A percentile compares a stretch with the other conserved stretches of the same genome.
These are phyloP conservation scores for Amaranthus tricolor DNA, from an alignment of 179 eudicot genomes.

Conservation along the genomic window DNA sequence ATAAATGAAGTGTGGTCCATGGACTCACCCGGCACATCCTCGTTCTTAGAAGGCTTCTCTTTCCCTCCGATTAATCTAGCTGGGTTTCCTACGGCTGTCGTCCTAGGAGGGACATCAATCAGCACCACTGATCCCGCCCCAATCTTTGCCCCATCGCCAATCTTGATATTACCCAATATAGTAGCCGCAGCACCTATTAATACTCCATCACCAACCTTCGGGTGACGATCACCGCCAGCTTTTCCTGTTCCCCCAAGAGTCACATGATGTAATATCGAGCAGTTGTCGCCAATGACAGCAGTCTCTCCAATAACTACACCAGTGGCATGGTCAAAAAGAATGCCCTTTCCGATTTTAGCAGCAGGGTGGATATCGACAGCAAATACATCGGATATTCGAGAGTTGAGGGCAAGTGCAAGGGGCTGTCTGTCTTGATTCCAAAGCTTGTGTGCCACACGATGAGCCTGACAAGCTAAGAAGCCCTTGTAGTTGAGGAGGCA, in stretches of 20 bases:
- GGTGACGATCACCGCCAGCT: conserved; percentile 58
- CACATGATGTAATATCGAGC: conserved; percentile 60
- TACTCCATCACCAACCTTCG: conserved; percentile 62
- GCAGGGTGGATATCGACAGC: conserved; percentile 67
- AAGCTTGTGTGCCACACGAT: conserved; percentile 52
- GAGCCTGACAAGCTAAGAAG: conserved; percentile 67
- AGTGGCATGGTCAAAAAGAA: conserved; percentile 66
- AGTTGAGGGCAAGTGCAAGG: conserved; percentile 58
- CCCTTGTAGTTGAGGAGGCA: conserved; percentile 89
- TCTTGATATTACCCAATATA: conserved; percentile 51
- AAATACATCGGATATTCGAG: conserved; percentile 53
- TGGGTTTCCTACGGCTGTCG: conserved; percentile 72
- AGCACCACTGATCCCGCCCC: conserved; percentile 71
- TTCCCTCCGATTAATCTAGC: conserved; percentile 72
- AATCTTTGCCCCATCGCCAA: conserved; percentile 66
- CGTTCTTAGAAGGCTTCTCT: conserved; percentile 44
- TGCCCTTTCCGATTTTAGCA: conserved; percentile 53
- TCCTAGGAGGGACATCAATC: conserved; percentile 59
- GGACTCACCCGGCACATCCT: conserved; percentile 58
- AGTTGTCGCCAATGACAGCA: conserved; percentile 53
- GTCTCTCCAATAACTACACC: conserved; percentile 73
- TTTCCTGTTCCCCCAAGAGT: conserved; percentile 69
- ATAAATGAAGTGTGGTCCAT: conserved; percentile 78
- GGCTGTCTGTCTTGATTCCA: conserved; percentile 52
- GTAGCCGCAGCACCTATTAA: conserved; percentile 68